Conservation (phyloP, 768 basidiomycete species). For the Amanita molliuscula region DNA sequence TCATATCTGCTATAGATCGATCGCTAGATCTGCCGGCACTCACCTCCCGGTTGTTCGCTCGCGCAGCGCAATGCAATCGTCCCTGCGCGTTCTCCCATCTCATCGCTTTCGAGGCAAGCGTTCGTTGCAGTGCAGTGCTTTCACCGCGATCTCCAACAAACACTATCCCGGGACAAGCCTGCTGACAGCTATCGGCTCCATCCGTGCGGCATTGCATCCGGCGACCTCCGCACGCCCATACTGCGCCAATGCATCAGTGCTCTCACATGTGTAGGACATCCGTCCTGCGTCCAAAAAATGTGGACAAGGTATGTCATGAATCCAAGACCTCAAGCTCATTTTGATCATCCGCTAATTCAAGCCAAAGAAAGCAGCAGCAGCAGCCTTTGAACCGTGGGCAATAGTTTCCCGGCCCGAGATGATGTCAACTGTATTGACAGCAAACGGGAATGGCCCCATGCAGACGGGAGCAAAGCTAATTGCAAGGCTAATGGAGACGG, state of each 20-base stretch:
- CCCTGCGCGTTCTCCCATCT: too few relatives aligned
- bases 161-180: too few relatives aligned
- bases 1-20: neutral
- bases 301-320: neutral
- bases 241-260: too few relatives aligned
- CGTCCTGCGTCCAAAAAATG: neutral
- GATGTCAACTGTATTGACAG: neutral
- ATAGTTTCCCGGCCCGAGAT: neutral
- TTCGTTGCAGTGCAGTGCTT: too few relatives aligned
- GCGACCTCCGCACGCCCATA: too few relatives aligned
- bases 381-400: too few relatives aligned
- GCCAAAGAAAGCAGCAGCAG: neutral
- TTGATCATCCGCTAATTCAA: neutral
- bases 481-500: neutral
- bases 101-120: too few relatives aligned
- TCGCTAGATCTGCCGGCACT: neutral
- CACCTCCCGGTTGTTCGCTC: neutral
- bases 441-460: neutral
- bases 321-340: too few relatives aligned
- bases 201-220: too few relatives aligned
- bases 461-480: neutral
- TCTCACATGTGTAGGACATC: neutral
- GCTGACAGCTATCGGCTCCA: too few relatives aligned
- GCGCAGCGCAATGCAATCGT: too few relatives aligned
- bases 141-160: too few relatives aligned